Evolutionary conservation across 179 eudicot genomes (phyloP).

Genomic region (Carnegiea gigantea): DNA sequence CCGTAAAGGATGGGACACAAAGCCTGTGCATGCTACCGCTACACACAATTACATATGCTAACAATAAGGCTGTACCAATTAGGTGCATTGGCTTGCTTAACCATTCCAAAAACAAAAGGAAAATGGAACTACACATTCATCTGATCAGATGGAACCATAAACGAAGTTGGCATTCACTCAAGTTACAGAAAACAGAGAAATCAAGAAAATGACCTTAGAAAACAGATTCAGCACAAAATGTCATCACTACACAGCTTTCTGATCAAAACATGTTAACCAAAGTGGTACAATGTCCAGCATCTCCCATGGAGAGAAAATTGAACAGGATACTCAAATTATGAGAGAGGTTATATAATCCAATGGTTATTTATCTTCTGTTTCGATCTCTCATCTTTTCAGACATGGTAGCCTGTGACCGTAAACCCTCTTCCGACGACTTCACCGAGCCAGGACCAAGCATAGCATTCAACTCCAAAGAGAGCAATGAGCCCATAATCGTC

Average conservation of each 20-base stretch:
- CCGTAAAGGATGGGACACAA: too few relatives aligned
- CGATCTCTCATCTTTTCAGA: neutral
- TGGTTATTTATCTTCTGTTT: neutral
- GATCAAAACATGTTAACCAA: neutral
- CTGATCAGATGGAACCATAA: neutral
- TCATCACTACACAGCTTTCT: neutral
- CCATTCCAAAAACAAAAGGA: neutral
- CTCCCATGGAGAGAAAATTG: neutral
- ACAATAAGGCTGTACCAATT: too few relatives aligned
- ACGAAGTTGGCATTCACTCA: too few relatives aligned
- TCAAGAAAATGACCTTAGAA: neutral
- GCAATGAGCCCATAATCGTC: constrained; percentile 8
- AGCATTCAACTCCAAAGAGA: constrained; percentile 20
- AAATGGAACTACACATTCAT: too few relatives aligned
- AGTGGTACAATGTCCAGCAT: too few relatives aligned
- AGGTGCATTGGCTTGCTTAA: neutral
- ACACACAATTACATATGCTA: too few relatives aligned
- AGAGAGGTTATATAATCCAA: neutral
- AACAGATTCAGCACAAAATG: neutral
- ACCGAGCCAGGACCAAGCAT: constrained; percentile 12
- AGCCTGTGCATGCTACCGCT: too few relatives aligned
- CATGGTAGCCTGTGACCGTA: constrained; percentile 7
- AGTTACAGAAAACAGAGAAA: too few relatives aligned
- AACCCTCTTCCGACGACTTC: constrained; percentile 10
- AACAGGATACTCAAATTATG: neutral